phyloP scores from a whole-genome alignment of 306 rosid genomes.

The Cucurbita maxima region DNA sequence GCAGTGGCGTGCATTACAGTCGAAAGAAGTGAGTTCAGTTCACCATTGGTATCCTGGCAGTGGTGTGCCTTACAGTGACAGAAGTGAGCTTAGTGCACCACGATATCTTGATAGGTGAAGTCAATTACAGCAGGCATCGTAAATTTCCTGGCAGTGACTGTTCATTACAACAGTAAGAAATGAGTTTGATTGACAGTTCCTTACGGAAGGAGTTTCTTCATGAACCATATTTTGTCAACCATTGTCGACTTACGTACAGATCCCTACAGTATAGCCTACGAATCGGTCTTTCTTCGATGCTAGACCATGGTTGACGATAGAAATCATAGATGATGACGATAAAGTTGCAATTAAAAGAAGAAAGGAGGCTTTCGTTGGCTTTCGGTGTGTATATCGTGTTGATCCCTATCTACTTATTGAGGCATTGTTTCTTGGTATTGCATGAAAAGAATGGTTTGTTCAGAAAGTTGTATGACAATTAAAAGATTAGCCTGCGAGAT shows the following conservation, averaged over 20 bases:
- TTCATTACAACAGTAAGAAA: conserved; percentile 42
- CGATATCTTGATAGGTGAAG: background rate
- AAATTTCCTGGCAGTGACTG: conserved; percentile 40
- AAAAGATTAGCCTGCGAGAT: background rate
- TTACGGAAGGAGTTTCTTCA: background rate
- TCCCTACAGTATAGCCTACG: background rate
- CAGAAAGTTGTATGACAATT: background rate
- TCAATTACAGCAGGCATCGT: conserved; percentile 19
- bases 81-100: conserved; percentile 5
- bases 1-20: conserved; percentile 53
- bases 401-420: background rate
- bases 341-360: background rate
- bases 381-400: background rate
- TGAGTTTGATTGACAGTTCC: background rate
- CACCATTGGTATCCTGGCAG: conserved; percentile 55
- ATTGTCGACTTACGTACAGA: background rate
- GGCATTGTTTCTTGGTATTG: background rate
- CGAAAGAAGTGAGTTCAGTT: conserved; percentile 26
- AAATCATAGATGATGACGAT: background rate
- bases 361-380: background rate
- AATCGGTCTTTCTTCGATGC: background rate
- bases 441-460: background rate
- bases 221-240: background rate
- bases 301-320: background rate
- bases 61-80: conserved; percentile 56